Base-by-base conservation (phyloP, 768 basidiomycete species). In the Suillus variegatus region DNA sequence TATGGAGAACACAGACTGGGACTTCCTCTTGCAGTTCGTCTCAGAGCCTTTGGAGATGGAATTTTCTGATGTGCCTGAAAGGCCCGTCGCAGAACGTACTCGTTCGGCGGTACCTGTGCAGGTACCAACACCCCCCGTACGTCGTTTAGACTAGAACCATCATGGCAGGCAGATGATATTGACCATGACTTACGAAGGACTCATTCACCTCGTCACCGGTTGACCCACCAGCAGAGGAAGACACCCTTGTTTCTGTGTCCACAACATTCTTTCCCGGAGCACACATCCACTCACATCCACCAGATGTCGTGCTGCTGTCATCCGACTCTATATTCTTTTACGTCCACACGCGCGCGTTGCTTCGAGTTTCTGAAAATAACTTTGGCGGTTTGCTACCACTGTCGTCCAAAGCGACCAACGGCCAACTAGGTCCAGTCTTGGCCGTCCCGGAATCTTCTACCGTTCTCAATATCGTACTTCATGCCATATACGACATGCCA, bases 301-400 rank as follows among this genome's bases (percentile, higher is more conserved):
- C 90, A 1, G 89, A 94, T 73, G 69, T 87, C 52, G 81, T 90
- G 69, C 77, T 93, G 60, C 78, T 93, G 63, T 88, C 91, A 3
- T 82, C 86, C 36, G 93, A 95, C 71, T 83, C 85, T 20, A 91
- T 95, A 47, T 92, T 93, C 76, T 95, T 95, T 82, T 94, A 94
- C 71, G 88, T 89, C 7, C 91, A 94, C 74, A 79, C 82, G 0
- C 79, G 85, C 51, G 70, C 86, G 61, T 78, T 94, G 51, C 80
- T 90, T 41, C 71, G 76, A 3, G 82, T 80, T 13, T 94, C 93
- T 14, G 77, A 79, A 40, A 94, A 93, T 67, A 77, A 75, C 14
- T 93, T 94, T 76, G 82, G 84, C 55, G 78, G 82, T 5, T 82
- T 87, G 49, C 77, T 95, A 22, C 84, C 88, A 3, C 66, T 78